Evolutionary conservation across 352 stramenopile genomes (phyloP), one percentile per base, ranked within the genome.

Genomic region (Phytophthora cactorum): DNA sequence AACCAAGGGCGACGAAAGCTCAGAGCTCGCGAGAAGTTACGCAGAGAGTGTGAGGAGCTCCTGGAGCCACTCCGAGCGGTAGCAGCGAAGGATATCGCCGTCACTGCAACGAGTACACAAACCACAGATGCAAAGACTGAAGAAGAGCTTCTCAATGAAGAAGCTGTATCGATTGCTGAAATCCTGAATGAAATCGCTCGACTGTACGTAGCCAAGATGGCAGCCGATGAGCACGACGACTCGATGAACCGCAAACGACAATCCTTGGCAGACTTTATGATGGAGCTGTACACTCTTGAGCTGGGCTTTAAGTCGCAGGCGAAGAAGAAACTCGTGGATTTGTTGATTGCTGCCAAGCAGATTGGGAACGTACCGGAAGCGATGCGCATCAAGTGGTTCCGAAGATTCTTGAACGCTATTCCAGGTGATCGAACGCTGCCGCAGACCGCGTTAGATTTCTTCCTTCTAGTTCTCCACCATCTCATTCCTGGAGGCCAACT

Each of bases 381-480:
- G 49, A 60, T 84, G 22, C 72, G 81, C 4, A 74, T 89, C 47
- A 89, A 89, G 50, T 92, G 84, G 84, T 90, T 92, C 61, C 49
- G 82, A 29, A 68, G 75, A 11, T 89, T 92, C 22, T 63, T 86
- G 68, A 86, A 87, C 36, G 67, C 66, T 0, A 65, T 64, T 29
- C 67, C 62, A 34, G 61, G 64, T 15, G 73, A 80, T 36, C 66
- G 61, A 15, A 59, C 64, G 41, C 5, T 86, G 63, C 56, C 82
- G 73, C 39, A 76, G 61, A 56, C 83, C 4, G 81, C 78, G 5
- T 59, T 84, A 1, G 80, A 88, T 39, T 90, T 93, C 36, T 93
- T 87, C 32, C 58, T 90, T 15, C 38, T 78, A 5, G 66, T 61
- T 11, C 66, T 89, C 5, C 72, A 88, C 29, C 75, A 73, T n/a